A percentile compares a stretch with the other conserved stretches of the same genome.
phyloP scores from a whole-genome alignment of 2,329 filamentous ascomycete genomes.

The Penicillium sp. region DNA sequence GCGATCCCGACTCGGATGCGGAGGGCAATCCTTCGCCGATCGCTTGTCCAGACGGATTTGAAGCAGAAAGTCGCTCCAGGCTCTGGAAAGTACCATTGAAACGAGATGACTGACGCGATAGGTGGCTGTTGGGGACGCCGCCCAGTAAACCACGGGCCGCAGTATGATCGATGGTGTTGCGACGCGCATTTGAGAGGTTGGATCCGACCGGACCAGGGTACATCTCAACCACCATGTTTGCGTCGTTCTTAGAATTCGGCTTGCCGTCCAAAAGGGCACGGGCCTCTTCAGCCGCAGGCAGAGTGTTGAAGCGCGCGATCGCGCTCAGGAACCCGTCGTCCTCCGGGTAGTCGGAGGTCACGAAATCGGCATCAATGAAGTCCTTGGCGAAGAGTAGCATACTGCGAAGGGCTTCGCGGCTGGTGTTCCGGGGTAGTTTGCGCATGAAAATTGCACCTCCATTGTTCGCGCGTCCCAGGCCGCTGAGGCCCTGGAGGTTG shows the following conservation, averaged over 20 bases:
- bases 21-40: slow-evolving; percentile 53
- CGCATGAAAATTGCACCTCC: slow-evolving; percentile 55
- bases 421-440: slow-evolving; percentile 59
- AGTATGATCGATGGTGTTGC: slow-evolving; percentile 56
- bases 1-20: slow-evolving; percentile 49
- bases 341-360: slow-evolving; percentile 55
- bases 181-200: slow-evolving; percentile 38
- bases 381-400: slow-evolving; percentile 67
- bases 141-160: slow-evolving; percentile 35
- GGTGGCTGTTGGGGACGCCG: slow-evolving; percentile 39
- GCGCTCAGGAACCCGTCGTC: slow-evolving; percentile 59
- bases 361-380: slow-evolving; percentile 59
- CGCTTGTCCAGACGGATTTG: slow-evolving; percentile 44
- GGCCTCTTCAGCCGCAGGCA: slow-evolving; percentile 60
- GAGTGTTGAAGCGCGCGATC: slow-evolving; percentile 58
- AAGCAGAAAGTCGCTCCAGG: slow-evolving; percentile 57
- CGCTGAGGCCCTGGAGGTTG: slow-evolving; percentile 37
- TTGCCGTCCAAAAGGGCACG: slow-evolving; percentile 61
- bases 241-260: slow-evolving; percentile 60
- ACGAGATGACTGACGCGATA: slow-evolving; percentile 56
- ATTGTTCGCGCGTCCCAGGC: slow-evolving; percentile 31
- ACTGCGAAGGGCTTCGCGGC: slow-evolving; percentile 58
- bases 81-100: slow-evolving; percentile 63
- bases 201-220: slow-evolving; percentile 43
- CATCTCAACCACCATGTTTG: slow-evolving; percentile 58